These are phyloP conservation scores for Talaromyces adpressus DNA, from an alignment of 495 filamentous ascomycete genomes.

Conservation along the genomic window DNA sequence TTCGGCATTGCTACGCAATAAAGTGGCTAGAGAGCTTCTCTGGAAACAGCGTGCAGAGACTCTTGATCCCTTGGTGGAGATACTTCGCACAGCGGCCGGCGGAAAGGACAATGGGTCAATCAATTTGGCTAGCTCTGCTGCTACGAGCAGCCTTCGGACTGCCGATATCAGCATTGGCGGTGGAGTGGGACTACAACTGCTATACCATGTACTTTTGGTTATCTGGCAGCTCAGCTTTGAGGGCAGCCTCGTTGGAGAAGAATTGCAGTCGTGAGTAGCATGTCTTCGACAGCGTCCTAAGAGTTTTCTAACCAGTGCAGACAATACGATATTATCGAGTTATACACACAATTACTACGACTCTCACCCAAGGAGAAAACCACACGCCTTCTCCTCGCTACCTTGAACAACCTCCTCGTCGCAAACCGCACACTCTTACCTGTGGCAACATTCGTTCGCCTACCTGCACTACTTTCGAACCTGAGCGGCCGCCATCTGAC, in stretches of 20 bases:
- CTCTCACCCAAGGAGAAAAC: constrained; percentile 97
- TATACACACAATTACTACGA: constrained; percentile 83
- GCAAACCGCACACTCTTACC: constrained; percentile 75
- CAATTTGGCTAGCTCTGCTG: constrained; percentile 60
- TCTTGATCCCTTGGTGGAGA: constrained; percentile 71
- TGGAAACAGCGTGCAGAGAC: constrained; percentile 85
- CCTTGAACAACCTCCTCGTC: constrained; percentile 74
- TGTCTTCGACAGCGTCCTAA: neutral
- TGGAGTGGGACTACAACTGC: constrained; percentile 82
- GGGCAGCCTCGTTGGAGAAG: constrained; percentile 72
- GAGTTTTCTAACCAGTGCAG: constrained; percentile 36
- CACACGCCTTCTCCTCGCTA: constrained; percentile 82
- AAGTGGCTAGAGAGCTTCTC: constrained; percentile 70
- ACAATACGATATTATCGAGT: constrained; percentile 84
- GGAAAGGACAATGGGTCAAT: constrained; percentile 60
- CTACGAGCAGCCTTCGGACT: constrained; percentile 47
- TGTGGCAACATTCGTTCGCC: constrained; percentile 69
- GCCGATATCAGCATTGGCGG: constrained; percentile 63
- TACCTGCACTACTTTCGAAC: constrained; percentile 75
- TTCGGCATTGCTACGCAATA: constrained; percentile 74
- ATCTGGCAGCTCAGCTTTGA: constrained; percentile 97
- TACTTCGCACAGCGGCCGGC: constrained; percentile 72
- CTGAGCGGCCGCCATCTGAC: constrained; percentile 75
- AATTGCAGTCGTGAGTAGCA: constrained; percentile 64
- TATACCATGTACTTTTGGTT: constrained; percentile 89